Base-by-base conservation (phyloP, 2,329 filamentous ascomycete species). In the Tolypocladium guangdongense region DNA sequence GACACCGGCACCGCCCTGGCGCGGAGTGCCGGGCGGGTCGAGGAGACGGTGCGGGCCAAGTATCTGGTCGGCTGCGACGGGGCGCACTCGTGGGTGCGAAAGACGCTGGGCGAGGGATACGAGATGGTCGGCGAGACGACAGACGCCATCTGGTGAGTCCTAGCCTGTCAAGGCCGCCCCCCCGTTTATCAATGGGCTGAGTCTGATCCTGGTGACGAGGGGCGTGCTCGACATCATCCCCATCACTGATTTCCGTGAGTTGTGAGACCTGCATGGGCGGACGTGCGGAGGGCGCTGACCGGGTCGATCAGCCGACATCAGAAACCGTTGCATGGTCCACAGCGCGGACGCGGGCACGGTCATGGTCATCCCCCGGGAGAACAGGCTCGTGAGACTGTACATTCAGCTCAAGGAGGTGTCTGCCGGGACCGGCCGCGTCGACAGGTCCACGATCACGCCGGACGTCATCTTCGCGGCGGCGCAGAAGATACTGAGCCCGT, bases 31-130 rank as follows among this genome's bases (percentile, higher is more conserved):
- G 58, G 52, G 49, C 52, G 63, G 48, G 54, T 54, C 0, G 60
- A 60, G 8, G 68, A 72, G 47, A 56, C 59, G 4, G 60, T 72
- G 4, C 59, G 63, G 18, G 69, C 68, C 18, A 71, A 83, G 62
- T 88, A 85, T 56, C 72, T 88, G 33, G 73, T 89, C 4, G 85
- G 84, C 0, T 83, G 80, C 46, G 85, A 88, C 57, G 85, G 85
- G 0, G 84, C 85, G 0, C 82, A 84, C 60, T 82, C 77, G 53
- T 87, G 83, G 81, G 81, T 80, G 0, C 70, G 84, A 39, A 73
- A 75, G 52, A 73, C 80, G 52, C 68, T 87, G 1, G 78, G 79
- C 0, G 58, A 62, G 18, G 65, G 65, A 11, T 76, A 81, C 35
- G 70, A 76, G 35, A 69, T 84, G 48, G 71, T 78, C 48, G 81